These are phyloP conservation scores for Aspergillus costaricaensis DNA, from an alignment of 2,329 filamentous ascomycete genomes.

Conservation along the genomic window DNA sequence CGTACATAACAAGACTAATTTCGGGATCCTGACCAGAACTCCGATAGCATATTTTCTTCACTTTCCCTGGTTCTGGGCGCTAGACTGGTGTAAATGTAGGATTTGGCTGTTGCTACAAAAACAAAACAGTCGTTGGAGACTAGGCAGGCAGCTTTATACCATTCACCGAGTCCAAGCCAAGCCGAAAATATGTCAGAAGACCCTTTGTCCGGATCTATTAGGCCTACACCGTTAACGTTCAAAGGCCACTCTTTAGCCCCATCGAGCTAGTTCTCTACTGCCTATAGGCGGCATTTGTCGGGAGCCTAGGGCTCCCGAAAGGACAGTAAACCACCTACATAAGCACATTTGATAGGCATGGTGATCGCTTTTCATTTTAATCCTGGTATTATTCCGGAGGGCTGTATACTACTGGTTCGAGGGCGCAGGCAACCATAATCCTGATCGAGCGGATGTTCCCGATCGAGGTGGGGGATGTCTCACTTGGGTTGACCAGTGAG, in stretches of 20 bases:
- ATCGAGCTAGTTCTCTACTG: not conserved
- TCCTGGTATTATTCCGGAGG: not conserved
- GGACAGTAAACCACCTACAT: not conserved
- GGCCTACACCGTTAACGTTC: not conserved
- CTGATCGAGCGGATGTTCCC: not conserved
- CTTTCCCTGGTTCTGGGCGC: not conserved
- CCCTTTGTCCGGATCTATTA: not conserved
- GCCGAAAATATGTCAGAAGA: not conserved
- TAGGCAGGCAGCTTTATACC: not conserved
- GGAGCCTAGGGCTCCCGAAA: not conserved
- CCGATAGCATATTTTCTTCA: constrained; percentile 1
- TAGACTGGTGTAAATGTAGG: not conserved
- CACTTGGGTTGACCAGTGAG: not conserved
- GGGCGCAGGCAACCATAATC: not conserved
- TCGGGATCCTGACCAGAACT: not conserved
- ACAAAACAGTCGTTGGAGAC: not conserved
- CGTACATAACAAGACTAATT: not conserved
- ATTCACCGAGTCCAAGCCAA: not conserved
- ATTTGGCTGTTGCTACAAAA: not conserved
- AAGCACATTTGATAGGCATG: not conserved
- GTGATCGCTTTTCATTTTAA: not conserved
- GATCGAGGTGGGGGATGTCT: not conserved
- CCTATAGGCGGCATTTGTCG: not conserved
- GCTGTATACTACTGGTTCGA: not conserved
- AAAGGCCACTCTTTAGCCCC: not conserved